These are phyloP conservation scores for Onygenales sp. DNA, from an alignment of 2,329 filamentous ascomycete genomes.

Conservation along the genomic window DNA sequence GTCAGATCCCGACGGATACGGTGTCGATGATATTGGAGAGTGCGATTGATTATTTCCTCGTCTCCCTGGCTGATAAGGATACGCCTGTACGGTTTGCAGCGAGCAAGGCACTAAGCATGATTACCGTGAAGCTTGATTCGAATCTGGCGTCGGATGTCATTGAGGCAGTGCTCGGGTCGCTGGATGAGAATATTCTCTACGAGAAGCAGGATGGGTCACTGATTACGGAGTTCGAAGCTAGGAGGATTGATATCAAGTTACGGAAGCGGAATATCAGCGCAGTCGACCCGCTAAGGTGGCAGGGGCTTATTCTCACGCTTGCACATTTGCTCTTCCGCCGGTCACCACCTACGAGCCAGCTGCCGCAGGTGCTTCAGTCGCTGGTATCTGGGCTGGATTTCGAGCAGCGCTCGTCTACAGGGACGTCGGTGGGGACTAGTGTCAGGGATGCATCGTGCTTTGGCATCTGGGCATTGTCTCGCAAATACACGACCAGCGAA, in stretches of 20 bases:
- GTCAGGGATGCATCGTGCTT: slow-evolving; percentile 94
- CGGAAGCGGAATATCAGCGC: slow-evolving; percentile 53
- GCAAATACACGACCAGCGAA: slow-evolving; percentile 75
- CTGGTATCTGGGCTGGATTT: slow-evolving; percentile 75
- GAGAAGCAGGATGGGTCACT: slow-evolving; percentile 37
- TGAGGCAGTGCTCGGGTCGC: slow-evolving; percentile 66
- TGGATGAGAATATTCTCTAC: slow-evolving; percentile 53
- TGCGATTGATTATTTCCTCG: slow-evolving; percentile 71
- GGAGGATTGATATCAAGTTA: slow-evolving; percentile 26
- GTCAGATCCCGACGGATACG: slow-evolving; percentile 20
- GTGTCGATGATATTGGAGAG: slow-evolving; percentile 58
- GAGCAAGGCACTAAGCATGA: slow-evolving; percentile 83
- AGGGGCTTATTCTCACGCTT: slow-evolving; percentile 80
- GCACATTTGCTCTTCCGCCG: slow-evolving; percentile 78
- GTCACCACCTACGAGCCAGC: slow-evolving; percentile 61
- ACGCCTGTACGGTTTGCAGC: slow-evolving; percentile 84
- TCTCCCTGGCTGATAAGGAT: slow-evolving; percentile 72
- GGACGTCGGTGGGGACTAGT: slow-evolving; percentile 77
- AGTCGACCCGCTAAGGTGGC: slow-evolving; percentile 79
- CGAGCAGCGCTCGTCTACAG: slow-evolving; percentile 76
- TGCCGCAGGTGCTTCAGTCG: slow-evolving; percentile 66
- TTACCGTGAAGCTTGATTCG: slow-evolving; percentile 67
- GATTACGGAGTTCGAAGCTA: slow-evolving; percentile 25
- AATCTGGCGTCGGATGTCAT: slow-evolving; percentile 82
- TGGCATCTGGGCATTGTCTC: slow-evolving; percentile 84